Evolutionary conservation across 371 early-diverging fungal species (phyloP).

Genomic region (Cokeromyces recurvatus): DNA sequence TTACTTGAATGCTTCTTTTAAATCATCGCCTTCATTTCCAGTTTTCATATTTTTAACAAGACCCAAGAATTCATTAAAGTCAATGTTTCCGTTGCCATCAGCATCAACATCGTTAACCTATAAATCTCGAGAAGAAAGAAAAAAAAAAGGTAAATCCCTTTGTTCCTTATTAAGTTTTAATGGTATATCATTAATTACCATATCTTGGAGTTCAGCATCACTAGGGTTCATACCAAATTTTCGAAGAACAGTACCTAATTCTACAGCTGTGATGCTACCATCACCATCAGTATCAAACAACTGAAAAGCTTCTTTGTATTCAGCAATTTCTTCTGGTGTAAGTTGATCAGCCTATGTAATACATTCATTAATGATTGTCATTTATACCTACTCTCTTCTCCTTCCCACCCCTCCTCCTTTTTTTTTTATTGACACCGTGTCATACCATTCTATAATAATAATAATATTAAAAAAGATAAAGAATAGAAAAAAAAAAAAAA

Average conservation of each 20-base stretch:
- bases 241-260: constrained; percentile 37
- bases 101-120: constrained; percentile 89
- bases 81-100: constrained; percentile 90
- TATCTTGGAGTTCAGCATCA: constrained; percentile 73
- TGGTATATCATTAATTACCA: too few relatives aligned
- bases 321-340: constrained; percentile 41
- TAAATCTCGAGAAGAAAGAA: too few relatives aligned
- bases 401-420: too few relatives aligned
- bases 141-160: too few relatives aligned
- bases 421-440: too few relatives aligned
- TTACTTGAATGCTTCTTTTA: constrained; percentile 43
- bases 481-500: too few relatives aligned
- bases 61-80: constrained; percentile 88
- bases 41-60: constrained; percentile 70
- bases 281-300: constrained; percentile 47
- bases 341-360: constrained; percentile 39
- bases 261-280: constrained; percentile 37
- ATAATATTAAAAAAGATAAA: too few relatives aligned
- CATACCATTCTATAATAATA: too few relatives aligned
- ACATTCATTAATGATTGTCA: too few relatives aligned
- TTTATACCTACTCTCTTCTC: too few relatives aligned
- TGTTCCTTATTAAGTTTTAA: too few relatives aligned
- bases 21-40: constrained; percentile 38
- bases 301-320: constrained; percentile 43
- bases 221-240: constrained; percentile 66